These are phyloP conservation scores for Bertia moriformis DNA, from an alignment of 2,329 filamentous ascomycete genomes.

Conservation along the genomic window DNA sequence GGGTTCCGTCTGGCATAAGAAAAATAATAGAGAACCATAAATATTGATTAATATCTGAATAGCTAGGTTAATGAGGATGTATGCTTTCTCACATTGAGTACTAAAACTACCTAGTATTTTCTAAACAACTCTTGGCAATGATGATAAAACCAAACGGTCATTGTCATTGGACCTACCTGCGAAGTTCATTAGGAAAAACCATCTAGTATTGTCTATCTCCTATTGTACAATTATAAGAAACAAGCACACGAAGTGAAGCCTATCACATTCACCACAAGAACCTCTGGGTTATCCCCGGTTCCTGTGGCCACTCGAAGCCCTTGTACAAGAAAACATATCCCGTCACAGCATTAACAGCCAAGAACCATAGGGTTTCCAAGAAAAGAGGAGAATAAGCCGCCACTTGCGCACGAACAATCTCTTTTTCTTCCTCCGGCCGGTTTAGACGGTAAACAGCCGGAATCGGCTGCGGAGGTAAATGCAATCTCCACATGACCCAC, in stretches of 20 bases:
- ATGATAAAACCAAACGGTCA: no score
- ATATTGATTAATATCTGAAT: no score
- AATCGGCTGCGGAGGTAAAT: conserved; percentile 36
- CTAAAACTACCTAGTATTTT: no score
- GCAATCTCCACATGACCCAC: conserved; percentile 81
- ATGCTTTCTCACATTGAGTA: no score
- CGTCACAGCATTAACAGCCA: conserved; percentile 32
- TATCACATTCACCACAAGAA: conserved; percentile 47
- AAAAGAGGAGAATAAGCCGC: conserved; percentile 19
- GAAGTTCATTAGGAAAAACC: no score
- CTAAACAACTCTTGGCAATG: no score
- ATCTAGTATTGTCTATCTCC: no score
- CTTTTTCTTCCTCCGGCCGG: neutral
- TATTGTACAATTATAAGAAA: no score
- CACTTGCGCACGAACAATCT: neutral
- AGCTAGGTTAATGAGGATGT: no score
- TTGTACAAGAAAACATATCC: conserved; percentile 39
- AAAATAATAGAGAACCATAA: conserved; percentile 36
- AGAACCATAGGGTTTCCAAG: conserved; percentile 41
- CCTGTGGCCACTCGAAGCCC: conserved; percentile 40
- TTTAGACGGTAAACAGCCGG: neutral
- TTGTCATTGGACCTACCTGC: no score
- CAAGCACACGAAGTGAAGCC: no score
- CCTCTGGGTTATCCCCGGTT: conserved; percentile 39
- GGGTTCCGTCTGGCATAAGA: conserved; percentile 38